Evolutionary conservation across 106 monocot genomes (phyloP), one percentile per base, ranked within the genome.

Genomic region (Dendrobium nobile): DNA sequence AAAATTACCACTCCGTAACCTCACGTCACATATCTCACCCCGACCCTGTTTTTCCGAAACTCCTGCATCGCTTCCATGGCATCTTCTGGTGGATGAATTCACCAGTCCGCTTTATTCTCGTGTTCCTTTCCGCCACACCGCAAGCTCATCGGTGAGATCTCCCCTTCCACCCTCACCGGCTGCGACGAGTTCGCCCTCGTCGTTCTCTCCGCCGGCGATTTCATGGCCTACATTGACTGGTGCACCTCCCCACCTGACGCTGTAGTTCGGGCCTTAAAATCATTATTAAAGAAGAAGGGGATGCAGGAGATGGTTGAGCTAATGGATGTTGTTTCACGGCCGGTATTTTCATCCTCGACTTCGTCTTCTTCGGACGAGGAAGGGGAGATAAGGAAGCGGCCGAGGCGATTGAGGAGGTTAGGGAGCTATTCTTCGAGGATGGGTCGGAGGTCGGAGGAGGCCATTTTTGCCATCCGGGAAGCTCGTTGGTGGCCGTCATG

Each of bases 401-500:
- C 72, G 41, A 78, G 73, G 70, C 77, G 64, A 77, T 68, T 61
- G 75, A 40, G 83, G 77, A 58, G 78, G 74, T 54, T 64, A 8
- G 81, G 83, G 65, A 85, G 87, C 73, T 90, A 87, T 73, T 83
- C 87, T 37, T 77, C 80, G 41, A 90, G 87, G 80, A 85, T 87
- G 85, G 86, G 91, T 58, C 47, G 89, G 73, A 44, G 65, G 72
- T 47, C 78, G 56, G 89, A 91, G 85, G 93, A 93, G 78, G 86
- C 89, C 40, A 87, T 93, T 42, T 87, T 54, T 90, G 90, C 78
- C 87, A 85, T 47, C 82, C 79, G 42, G 75, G 78, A 78, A 95
- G 94, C 82, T 95, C 94, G 54, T 85, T 95, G 61, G 85, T 90
- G 86, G 94, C 92, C 41, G 94, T 92, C 33, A 84, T 95, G 94